Evolutionary conservation across 805 yeast species (phyloP).

Genomic region (Kluyveromyces wickerhamii): DNA sequence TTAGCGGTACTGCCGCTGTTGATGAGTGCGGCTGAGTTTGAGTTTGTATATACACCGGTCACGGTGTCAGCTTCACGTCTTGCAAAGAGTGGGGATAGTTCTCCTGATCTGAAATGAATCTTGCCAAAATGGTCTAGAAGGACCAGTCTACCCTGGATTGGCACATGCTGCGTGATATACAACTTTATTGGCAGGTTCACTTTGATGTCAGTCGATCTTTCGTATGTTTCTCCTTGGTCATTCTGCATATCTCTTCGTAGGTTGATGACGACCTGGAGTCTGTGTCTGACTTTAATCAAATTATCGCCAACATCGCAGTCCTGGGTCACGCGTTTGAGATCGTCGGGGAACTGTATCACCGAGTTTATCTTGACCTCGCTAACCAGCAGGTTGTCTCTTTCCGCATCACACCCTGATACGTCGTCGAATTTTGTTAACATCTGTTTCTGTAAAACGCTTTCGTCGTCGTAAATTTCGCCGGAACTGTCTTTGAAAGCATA

Average conservation of each 20-base stretch:
- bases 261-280: slow-evolving; percentile 63
- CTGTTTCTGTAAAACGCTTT: slow-evolving; percentile 48
- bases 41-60: too few species aligned
- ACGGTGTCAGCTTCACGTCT: too few species aligned
- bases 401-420: slow-evolving; percentile 33
- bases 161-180: slow-evolving; percentile 68
- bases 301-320: slow-evolving; percentile 66
- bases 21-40: too few species aligned
- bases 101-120: slow-evolving; percentile 36
- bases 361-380: slow-evolving; percentile 62
- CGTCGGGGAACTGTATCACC: slow-evolving; percentile 55
- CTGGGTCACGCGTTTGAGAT: slow-evolving; percentile 67
- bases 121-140: slow-evolving; percentile 33
- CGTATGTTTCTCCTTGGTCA: slow-evolving; percentile 21
- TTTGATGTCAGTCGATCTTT: slow-evolving; percentile 76
- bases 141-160: slow-evolving; percentile 39
- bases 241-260: slow-evolving; percentile 30
- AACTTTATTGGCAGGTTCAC: slow-evolving; percentile 75
- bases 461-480: slow-evolving; percentile 53
- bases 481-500: slow-evolving; percentile 48
- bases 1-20: slow-evolving; percentile 5
- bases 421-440: slow-evolving; percentile 40
- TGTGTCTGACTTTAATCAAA: slow-evolving; percentile 69
- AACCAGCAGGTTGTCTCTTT: slow-evolving; percentile 23
- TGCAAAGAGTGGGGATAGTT: slow-evolving; percentile 26